Evolutionary conservation across 345 rosid species (phyloP).

Genomic region (Eutrema yunnanense): DNA sequence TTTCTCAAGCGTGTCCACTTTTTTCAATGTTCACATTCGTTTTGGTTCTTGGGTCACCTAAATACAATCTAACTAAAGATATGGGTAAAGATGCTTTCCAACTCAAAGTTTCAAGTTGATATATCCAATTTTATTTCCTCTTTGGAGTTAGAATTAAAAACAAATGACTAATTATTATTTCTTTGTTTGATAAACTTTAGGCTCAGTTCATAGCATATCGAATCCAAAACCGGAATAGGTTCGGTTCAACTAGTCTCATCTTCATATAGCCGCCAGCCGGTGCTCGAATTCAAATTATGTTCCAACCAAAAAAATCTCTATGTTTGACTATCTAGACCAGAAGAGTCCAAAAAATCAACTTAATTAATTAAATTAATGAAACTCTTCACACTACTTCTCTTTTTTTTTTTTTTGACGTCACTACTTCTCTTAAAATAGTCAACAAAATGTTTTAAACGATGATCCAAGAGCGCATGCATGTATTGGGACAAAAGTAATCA

Average conservation of each 20-base stretch:
- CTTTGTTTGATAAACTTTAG: neutral
- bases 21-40: no score
- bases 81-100: no score
- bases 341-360: neutral
- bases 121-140: no score
- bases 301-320: neutral
- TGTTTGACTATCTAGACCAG: neutral
- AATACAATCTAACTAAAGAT: no score
- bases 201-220: neutral
- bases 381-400: neutral
- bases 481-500: neutral
- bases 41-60: no score
- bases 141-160: no score
- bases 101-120: no score
- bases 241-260: neutral
- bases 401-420: no score
- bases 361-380: neutral
- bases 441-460: no score
- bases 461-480: neutral
- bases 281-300: neutral
- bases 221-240: neutral
- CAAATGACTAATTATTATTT: neutral
- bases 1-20: no score
- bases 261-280: neutral
- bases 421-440: neutral